Conservation (phyloP, 352 stramenopile species). For the Elongisporangium anandrum region DNA sequence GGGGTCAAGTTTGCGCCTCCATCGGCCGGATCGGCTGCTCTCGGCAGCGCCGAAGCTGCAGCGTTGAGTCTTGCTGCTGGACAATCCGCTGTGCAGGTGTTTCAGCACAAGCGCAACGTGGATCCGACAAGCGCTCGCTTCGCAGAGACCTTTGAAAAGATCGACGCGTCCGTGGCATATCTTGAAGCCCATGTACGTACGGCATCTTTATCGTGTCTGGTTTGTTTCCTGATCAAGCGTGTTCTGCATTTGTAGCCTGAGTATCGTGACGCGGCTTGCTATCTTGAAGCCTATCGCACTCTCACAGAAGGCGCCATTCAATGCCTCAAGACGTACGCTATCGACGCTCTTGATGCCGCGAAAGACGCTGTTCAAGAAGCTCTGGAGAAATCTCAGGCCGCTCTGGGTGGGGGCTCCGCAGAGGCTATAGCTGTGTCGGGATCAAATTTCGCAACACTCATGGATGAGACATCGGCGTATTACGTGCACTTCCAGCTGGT, state of each 20-base stretch:
- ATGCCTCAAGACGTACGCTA: slow-evolving; percentile 65
- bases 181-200: slow-evolving; percentile 62
- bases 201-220: background rate
- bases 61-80: slow-evolving; percentile 4
- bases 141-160: slow-evolving; percentile 54
- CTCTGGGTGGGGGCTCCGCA: background rate
- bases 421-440: background rate
- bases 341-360: slow-evolving; percentile 59
- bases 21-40: slow-evolving; percentile 2
- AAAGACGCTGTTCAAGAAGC: slow-evolving; percentile 62
- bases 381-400: slow-evolving; percentile 30
- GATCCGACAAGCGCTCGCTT: slow-evolving; percentile 67
- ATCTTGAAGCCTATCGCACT: slow-evolving; percentile 66
- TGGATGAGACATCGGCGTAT: slow-evolving; percentile 70
- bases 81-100: slow-evolving; percentile 60
- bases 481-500: slow-evolving; percentile 81
- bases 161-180: slow-evolving; percentile 61
- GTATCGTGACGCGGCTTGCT: slow-evolving; percentile 66
- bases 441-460: slow-evolving; percentile 7
- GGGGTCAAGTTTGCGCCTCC: slow-evolving; percentile 62
- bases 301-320: slow-evolving; percentile 61
- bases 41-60: slow-evolving; percentile 3
- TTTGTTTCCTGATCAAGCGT: slow-evolving; percentile 3
- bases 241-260: slow-evolving; percentile 33
- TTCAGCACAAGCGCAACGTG: slow-evolving; percentile 66